phyloP scores from a whole-genome alignment of 805 yeast species.

The Yarrowia sp. region DNA sequence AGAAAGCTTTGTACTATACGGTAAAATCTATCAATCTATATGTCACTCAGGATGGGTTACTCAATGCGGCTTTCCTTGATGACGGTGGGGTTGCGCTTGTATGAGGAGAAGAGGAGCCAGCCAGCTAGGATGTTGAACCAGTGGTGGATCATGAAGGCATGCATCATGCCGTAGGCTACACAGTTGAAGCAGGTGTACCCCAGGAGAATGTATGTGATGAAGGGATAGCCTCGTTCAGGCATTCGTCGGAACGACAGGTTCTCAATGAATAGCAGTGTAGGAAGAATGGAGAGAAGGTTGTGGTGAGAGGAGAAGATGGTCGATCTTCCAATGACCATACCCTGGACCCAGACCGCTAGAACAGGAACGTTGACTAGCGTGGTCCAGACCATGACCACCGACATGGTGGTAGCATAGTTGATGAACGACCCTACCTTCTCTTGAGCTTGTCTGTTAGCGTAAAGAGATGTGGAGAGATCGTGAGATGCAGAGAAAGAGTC shows the following conservation, averaged over 20 bases:
- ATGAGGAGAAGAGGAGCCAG: slow-evolving; percentile 42
- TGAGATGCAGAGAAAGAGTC: slow-evolving; percentile 25
- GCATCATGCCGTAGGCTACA: slow-evolving; percentile 76
- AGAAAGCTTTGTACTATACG: background rate
- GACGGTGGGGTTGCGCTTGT: background rate
- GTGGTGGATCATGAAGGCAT: slow-evolving; percentile 85
- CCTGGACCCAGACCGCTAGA: slow-evolving; percentile 80
- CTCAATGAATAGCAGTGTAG: slow-evolving; percentile 68
- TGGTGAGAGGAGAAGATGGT: slow-evolving; percentile 90
- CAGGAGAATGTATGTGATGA: slow-evolving; percentile 53
- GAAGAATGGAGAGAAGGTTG: slow-evolving; percentile 76
- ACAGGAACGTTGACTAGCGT: slow-evolving; percentile 81
- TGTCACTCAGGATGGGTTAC: slow-evolving; percentile 14
- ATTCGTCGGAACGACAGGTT: slow-evolving; percentile 58
- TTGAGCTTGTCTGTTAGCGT: slow-evolving; percentile 42
- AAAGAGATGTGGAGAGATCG: slow-evolving; percentile 4
- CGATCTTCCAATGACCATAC: slow-evolving; percentile 76
- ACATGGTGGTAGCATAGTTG: slow-evolving; percentile 68
- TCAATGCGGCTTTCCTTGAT: slow-evolving; percentile 26
- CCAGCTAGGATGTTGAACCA: slow-evolving; percentile 63
- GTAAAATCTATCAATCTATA: slow-evolving; percentile 9
- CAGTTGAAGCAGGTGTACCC: slow-evolving; percentile 65
- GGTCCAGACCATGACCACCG: slow-evolving; percentile 76
- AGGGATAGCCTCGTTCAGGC: slow-evolving; percentile 49
- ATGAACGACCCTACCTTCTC: slow-evolving; percentile 49